These are phyloP conservation scores for Phialemoniopsis sp. DNA, from an alignment of 2,329 filamentous ascomycete species.

Conservation along the genomic window DNA sequence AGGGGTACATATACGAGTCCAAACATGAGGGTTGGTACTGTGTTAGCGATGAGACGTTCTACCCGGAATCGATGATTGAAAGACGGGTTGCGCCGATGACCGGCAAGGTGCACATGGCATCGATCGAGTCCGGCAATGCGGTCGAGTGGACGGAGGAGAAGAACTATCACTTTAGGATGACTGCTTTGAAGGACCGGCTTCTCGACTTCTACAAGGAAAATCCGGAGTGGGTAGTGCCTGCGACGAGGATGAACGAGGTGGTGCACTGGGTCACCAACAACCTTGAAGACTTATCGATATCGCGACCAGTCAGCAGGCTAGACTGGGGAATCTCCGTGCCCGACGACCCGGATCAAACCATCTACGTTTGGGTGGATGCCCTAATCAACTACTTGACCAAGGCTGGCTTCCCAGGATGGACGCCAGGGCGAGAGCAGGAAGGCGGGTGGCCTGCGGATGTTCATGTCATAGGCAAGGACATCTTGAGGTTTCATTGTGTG, in stretches of 20 bases:
- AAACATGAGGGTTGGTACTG: slow-evolving; percentile 96
- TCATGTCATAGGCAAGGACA: slow-evolving; percentile 95
- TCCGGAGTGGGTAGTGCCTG: slow-evolving; percentile 72
- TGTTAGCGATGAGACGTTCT: slow-evolving; percentile 95
- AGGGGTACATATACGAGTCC: slow-evolving; percentile 75
- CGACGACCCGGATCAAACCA: slow-evolving; percentile 78
- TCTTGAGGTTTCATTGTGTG: slow-evolving; percentile 90
- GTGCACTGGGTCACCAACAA: slow-evolving; percentile 71
- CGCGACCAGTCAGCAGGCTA: slow-evolving; percentile 72
- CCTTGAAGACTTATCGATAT: slow-evolving; percentile 80
- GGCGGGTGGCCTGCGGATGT: slow-evolving; percentile 86
- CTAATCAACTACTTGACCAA: slow-evolving; percentile 91
- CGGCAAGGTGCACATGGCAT: slow-evolving; percentile 78
- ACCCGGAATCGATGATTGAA: slow-evolving; percentile 72
- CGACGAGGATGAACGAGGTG: slow-evolving; percentile 71
- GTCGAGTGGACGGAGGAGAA: slow-evolving; percentile 92
- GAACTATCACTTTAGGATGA: slow-evolving; percentile 94
- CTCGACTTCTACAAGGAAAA: slow-evolving; percentile 77
- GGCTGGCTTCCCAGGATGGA: slow-evolving; percentile 75
- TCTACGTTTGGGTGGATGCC: slow-evolving; percentile 98
- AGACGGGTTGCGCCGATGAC: slow-evolving; percentile 73
- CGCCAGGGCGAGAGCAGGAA: slow-evolving; percentile 56
- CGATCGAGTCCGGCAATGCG: slow-evolving; percentile 81
- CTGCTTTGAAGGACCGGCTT: slow-evolving; percentile 73
- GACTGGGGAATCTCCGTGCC: slow-evolving; percentile 89